Evolutionary conservation across 1,284 basidiomycete genomes (phyloP), one percentile per base, ranked within the genome.

Genomic region (Flammula alnicola): DNA sequence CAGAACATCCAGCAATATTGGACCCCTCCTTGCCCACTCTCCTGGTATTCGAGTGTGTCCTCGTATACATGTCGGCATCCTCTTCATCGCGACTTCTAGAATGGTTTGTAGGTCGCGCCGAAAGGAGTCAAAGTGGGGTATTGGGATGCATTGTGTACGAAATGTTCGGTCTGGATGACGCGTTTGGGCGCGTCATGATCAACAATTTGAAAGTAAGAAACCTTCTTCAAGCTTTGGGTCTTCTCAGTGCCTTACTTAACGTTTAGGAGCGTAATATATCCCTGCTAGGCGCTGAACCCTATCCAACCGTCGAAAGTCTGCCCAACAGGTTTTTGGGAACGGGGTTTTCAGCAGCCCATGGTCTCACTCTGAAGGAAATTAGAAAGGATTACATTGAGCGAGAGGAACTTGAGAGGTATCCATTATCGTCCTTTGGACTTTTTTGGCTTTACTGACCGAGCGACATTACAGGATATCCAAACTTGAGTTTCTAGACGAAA

Each of bases 151-250:
- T 94, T 7, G 78, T 93, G 9, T 97, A 97, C 63, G 95, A 97
- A 66, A 96, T 96, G 88, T 94, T 92, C 60, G 85, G 86, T 0
- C 71, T 96, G 3, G 73, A 84, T 11, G 94, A 96, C 64, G 65
- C 84, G 0, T 97, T 97, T 68, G 94, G 95, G 5, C 77, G 77
- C 19, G 89, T 97, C 17, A 96, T 97, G 94, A 73, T 86, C 49
- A 81, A 80, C 35, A 97, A 97, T 66, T 75, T 97, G 36, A 83
- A 81, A 70, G 93, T 92, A 57, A 35, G 42, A 44, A 14, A n/a
- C n/a, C n/a, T n/a, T n/a, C n/a, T 35, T 12, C 16, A 19, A 27
- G 49, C 9, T 12, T 44, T 32, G 42, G n/a, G 14, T 14, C 26
- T 39, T 14, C 16, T 16, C 5, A n/a, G 5, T 25, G 25, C 3